Evolutionary conservation across 192 early-diverging fungal species (phyloP), one percentile per base, ranked within the genome.

Genomic region (Lobosporangium transversale): DNA sequence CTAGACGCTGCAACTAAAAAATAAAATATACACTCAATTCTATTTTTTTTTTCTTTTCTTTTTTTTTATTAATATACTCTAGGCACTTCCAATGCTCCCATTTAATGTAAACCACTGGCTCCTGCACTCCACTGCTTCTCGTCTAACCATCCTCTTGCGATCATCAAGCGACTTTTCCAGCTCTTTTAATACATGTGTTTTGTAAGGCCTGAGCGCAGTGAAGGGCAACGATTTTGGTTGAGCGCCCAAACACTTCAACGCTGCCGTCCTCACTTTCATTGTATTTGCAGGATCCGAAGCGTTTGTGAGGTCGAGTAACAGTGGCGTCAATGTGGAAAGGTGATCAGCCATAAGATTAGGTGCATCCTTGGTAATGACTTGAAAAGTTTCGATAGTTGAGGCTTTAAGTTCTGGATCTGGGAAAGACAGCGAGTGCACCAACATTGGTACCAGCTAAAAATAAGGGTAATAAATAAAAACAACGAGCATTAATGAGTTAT

Each of bases 111-210:
- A 95, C 95, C 95, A 99, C 64, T 91, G 91, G 78, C 86, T 90
- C 45, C 94, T 82, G 37, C 93, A 91, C 57, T 94, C 91, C 6
- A 93, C 94, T 0, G 95, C 97, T 66, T 95, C 93, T 49, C 84
- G 81, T 62, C 97, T 84, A 17, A 99, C 97, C 21, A 90, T 49
- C 31, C 95, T 86, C 83, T 97, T 97, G 26, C 76, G 89, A 73
- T 99, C 97, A 80, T 98, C 95, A 59, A 96, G 68, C 0, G 89
- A 82, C 31, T 53, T 62, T 4, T 71, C 79, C 32, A 99, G 81
- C 26, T 88, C 87, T 31, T 83, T 78, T 17, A 95, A 62, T 10
- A 97, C 84, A 60, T 56, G 81, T 18, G 53, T 67, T 71, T 90
- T 90, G 50, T 88, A 85, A 0, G 92, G 88, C 27, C 80, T 80